Conservation (phyloP, 768 basidiomycete species). For the Rhodotorula paludigena region DNA sequence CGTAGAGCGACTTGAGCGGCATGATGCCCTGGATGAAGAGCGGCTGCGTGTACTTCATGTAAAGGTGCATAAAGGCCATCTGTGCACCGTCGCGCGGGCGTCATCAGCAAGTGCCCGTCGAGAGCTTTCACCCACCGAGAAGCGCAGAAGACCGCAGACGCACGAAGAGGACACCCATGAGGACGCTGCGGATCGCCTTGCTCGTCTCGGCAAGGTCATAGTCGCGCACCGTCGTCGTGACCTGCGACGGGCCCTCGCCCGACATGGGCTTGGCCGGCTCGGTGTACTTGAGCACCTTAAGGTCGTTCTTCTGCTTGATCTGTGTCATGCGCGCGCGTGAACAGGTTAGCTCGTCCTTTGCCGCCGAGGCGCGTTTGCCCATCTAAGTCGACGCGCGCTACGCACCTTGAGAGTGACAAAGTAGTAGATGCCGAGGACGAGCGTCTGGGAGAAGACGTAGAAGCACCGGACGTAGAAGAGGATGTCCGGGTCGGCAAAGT, state of each 20-base stretch:
- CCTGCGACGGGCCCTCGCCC: slow-evolving; percentile 49
- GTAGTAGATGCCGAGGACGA: slow-evolving; percentile 73
- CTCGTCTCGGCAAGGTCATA: slow-evolving; percentile 86
- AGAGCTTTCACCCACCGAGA: background rate
- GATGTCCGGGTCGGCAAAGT: slow-evolving; percentile 79
- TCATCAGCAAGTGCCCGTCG: background rate
- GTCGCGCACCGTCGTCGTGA: slow-evolving; percentile 87
- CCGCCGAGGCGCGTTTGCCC: background rate
- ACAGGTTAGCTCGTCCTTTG: slow-evolving; percentile 16
- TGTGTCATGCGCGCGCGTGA: slow-evolving; percentile 46
- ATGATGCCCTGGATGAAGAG: slow-evolving; percentile 92
- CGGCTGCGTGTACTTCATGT: slow-evolving; percentile 92
- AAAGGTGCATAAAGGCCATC: slow-evolving; percentile 88
- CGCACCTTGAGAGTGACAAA: slow-evolving; percentile 67
- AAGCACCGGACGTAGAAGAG: slow-evolving; percentile 76
- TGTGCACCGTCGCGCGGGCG: slow-evolving; percentile 47
- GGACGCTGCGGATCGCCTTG: slow-evolving; percentile 54
- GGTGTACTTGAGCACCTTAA: slow-evolving; percentile 92
- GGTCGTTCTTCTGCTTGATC: slow-evolving; percentile 94
- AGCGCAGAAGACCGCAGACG: background rate
- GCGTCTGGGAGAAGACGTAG: slow-evolving; percentile 68
- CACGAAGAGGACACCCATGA: slow-evolving; percentile 50
- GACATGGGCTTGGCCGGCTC: slow-evolving; percentile 65
- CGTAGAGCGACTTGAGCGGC: slow-evolving; percentile 86
- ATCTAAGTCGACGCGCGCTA: background rate